Conservation (phyloP, 2,329 filamentous ascomycete species). For the Emmonsia crescens region DNA sequence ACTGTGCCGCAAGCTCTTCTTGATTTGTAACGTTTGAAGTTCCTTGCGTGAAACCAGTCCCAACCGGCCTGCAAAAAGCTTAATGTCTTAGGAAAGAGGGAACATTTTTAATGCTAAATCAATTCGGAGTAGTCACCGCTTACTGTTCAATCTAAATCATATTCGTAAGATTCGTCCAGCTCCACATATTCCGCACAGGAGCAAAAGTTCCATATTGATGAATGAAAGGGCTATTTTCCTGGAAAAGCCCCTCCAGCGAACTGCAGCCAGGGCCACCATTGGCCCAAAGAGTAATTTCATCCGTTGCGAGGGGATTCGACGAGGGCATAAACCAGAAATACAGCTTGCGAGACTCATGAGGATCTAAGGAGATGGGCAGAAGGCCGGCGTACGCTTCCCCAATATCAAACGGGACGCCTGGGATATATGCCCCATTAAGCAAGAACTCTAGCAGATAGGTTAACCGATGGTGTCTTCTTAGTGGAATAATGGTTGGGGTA, state of each 20-base stretch:
- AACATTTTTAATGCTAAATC: background rate
- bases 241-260: slow-evolving; percentile 58
- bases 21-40: slow-evolving; percentile 53
- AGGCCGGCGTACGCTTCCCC: slow-evolving; percentile 41
- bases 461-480: background rate
- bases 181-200: slow-evolving; percentile 56
- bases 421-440: slow-evolving; percentile 54
- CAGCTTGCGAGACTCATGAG: slow-evolving; percentile 35
- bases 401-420: slow-evolving; percentile 58
- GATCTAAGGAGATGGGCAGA: slow-evolving; percentile 42
- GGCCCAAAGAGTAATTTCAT: slow-evolving; percentile 35
- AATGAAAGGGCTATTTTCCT: slow-evolving; percentile 62
- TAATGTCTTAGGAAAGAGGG: background rate
- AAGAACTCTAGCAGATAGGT: background rate
- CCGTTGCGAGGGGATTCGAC: slow-evolving; percentile 32
- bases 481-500: background rate
- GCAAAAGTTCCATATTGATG: slow-evolving; percentile 58
- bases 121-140: slow-evolving; percentile 7
- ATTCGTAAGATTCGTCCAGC: slow-evolving; percentile 67
- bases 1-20: slow-evolving; percentile 58
- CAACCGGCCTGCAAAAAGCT: slow-evolving; percentile 34
- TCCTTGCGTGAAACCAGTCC: slow-evolving; percentile 59
- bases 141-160: slow-evolving; percentile 67
- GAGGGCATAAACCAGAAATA: slow-evolving; percentile 44
- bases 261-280: slow-evolving; percentile 48